A percentile compares a stretch with the other conserved stretches of the same genome.
Evolutionary conservation across 495 filamentous ascomycete genomes (phyloP).

Genomic region (Daldinia vernicosa): DNA sequence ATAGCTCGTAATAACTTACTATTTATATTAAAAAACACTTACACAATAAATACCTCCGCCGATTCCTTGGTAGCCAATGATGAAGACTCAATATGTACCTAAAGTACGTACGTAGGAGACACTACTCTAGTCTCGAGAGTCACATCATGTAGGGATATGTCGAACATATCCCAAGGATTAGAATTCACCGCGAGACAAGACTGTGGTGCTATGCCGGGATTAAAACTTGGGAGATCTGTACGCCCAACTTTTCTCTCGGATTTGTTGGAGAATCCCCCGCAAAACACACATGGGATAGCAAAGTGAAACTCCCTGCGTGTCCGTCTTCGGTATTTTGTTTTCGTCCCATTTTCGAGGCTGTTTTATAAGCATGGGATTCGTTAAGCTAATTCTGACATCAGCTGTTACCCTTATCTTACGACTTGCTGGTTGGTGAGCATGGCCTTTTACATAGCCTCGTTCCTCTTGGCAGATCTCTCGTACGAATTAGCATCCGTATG

Average conservation of each 20-base stretch:
- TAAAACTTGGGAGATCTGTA: background rate
- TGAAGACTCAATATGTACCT: background rate
- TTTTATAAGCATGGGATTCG: background rate
- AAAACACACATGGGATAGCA: background rate
- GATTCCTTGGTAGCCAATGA: background rate
- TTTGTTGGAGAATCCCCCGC: background rate
- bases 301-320: background rate
- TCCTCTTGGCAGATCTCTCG: slow-evolving; percentile 1
- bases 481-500: background rate
- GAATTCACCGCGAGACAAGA: background rate
- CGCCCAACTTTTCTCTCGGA: background rate
- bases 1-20: background rate
- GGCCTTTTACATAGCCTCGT: background rate
- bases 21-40: background rate
- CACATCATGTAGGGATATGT: background rate
- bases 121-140: background rate
- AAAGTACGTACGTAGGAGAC: background rate
- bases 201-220: background rate
- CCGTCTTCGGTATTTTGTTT: background rate
- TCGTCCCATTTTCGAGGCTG: background rate
- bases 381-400: background rate
- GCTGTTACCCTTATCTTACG: background rate
- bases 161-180: background rate
- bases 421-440: background rate
- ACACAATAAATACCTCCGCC: background rate